These are phyloP conservation scores for Veloporphyrellus conicus DNA, from an alignment of 1,284 basidiomycete genomes.

Conservation along the genomic window DNA sequence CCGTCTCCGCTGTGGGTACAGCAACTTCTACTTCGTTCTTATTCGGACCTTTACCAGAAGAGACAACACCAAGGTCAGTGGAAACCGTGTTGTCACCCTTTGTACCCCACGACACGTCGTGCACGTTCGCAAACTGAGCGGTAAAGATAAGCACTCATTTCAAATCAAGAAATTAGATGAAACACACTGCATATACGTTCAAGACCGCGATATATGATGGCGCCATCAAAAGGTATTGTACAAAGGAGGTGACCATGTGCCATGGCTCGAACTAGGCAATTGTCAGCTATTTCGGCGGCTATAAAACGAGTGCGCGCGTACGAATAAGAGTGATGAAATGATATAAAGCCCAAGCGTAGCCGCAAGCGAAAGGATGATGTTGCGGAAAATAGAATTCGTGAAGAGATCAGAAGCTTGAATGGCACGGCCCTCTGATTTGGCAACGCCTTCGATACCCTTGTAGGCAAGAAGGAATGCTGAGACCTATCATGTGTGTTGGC, in stretches of 20 bases:
- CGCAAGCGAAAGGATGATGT: constrained; percentile 81
- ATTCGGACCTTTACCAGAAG: constrained; percentile 44
- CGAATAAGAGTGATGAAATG: constrained; percentile 75
- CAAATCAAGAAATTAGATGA: constrained; percentile 1
- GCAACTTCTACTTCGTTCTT: constrained; percentile 77
- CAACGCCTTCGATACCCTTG: constrained; percentile 67
- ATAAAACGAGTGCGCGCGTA: constrained; percentile 43
- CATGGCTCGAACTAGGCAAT: constrained; percentile 72
- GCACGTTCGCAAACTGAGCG: constrained; percentile 77
- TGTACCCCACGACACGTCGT: constrained; percentile 87
- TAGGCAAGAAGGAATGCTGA: constrained; percentile 77
- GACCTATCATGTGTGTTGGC: constrained; percentile 42
- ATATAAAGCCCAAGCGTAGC: constrained; percentile 86
- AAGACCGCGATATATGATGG: constrained; percentile 91
- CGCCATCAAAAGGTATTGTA: constrained; percentile 88
- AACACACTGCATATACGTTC: constrained; percentile 79
- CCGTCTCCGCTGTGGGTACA: constrained; percentile 77
- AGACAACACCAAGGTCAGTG: constrained; percentile 80
- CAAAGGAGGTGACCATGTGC: constrained; percentile 92
- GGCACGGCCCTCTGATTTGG: constrained; percentile 41
- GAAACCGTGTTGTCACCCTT: constrained; percentile 85
- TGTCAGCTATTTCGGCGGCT: constrained; percentile 6
- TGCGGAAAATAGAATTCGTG: constrained; percentile 73
- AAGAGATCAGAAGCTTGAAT: constrained; percentile 59
- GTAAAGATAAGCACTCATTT: constrained; percentile 10